Base-by-base conservation (phyloP, 805 yeast genomes). In the Starmerella floris region DNA sequence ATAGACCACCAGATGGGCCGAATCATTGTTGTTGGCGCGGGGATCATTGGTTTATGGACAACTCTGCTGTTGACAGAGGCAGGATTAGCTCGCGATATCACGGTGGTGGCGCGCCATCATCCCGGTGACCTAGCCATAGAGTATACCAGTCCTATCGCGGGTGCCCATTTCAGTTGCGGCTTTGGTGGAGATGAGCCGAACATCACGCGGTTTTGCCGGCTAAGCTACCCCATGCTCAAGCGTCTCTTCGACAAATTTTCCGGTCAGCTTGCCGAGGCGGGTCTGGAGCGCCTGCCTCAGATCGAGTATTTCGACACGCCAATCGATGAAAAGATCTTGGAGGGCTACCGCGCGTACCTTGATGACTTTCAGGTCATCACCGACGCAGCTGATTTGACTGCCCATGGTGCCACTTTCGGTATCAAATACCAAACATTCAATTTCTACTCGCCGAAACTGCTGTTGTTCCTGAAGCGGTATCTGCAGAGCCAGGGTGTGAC, bases 81-180 rank as follows among this genome's bases (percentile, higher is more conserved):
- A 13, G 62, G 61, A 10, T 64, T 66, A 2, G 54, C 51, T 23
- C 42, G 56, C 1, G 60, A 70, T 5, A 70, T 83, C 47, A 66
- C 73, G 3, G 69, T 82, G 2, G 51, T 77, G 17, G 88, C 83
- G 6, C 73, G 79, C 54, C 72, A 69, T 51, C 59, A 77, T 30
- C 93, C 94, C 2, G 94, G 93, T 4, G 94, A 83, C 54, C 79
- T 74, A 50, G 75, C 84, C 3, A 72, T 73, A 44, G 66, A 72
- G 39, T 83, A 78, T 58, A 76, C 94, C 1, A 79, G 87, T 0
- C 94, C 94, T 0, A 79, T 79, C 72, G 94, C 94, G 0, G 79
- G 79, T 22, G 79, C 76, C 6, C 74, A 74, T 55, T 74, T 73
- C 53, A 69, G 76, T 2, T 65, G 72, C 47, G 48, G 35, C 15